Conservation (phyloP, 805 yeast species). For the Candida orba region DNA sequence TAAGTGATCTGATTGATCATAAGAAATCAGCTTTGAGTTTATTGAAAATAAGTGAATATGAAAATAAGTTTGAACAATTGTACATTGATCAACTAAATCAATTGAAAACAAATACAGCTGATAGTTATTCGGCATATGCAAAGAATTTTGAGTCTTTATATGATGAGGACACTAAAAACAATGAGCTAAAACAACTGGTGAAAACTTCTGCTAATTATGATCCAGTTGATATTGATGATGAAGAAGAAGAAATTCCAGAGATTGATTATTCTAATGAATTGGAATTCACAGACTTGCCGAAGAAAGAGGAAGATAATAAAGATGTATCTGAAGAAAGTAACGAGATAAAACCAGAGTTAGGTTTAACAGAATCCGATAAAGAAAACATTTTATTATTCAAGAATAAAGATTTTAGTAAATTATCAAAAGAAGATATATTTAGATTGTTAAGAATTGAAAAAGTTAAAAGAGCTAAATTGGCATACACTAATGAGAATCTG, state of each 20-base stretch:
- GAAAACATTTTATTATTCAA: background rate
- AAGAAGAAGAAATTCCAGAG: slow-evolving; percentile 5
- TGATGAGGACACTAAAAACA: slow-evolving; percentile 12
- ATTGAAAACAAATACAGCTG: slow-evolving; percentile 1
- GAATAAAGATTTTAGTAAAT: slow-evolving; percentile 1
- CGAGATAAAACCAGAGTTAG: background rate
- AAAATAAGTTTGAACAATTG: slow-evolving; percentile 9
- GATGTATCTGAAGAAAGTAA: background rate
- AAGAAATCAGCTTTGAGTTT: background rate
- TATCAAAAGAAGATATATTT: slow-evolving; percentile 15
- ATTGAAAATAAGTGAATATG: slow-evolving; percentile 8
- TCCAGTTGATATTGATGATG: slow-evolving; percentile 13
- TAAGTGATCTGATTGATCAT: background rate
- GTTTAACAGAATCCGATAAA: background rate
- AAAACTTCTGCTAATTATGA: slow-evolving; percentile 9
- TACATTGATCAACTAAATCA: slow-evolving; percentile 7
- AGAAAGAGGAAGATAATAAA: background rate
- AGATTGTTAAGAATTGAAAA: slow-evolving; percentile 16
- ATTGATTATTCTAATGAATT: slow-evolving; percentile 1
- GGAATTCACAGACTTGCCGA: background rate
- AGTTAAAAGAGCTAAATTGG: slow-evolving; percentile 12
- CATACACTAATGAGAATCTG: slow-evolving; percentile 14
- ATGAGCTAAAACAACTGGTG: slow-evolving; percentile 10
- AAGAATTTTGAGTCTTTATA: slow-evolving; percentile 12
- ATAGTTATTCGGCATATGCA: slow-evolving; percentile 10